A percentile compares a stretch with the other conserved stretches of the same genome.
Evolutionary conservation across 2,329 filamentous ascomycete genomes (phyloP).

Genomic region (Aspergillus sp.): DNA sequence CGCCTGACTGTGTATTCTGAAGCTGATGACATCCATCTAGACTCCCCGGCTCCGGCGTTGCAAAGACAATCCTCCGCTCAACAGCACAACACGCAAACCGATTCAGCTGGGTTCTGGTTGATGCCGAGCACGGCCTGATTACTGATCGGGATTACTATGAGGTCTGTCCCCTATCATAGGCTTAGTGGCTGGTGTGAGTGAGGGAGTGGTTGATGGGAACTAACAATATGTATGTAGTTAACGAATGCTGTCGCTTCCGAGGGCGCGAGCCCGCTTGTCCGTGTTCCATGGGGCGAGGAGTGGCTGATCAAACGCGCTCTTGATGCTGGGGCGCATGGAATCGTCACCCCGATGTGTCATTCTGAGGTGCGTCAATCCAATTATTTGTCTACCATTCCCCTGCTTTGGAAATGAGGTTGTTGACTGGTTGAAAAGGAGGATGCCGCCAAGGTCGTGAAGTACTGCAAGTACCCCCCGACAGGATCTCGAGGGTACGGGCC

Average conservation of each 20-base stretch:
- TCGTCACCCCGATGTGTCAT: slow-evolving; percentile 39
- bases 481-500: slow-evolving; percentile 38
- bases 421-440: slow-evolving; percentile 21
- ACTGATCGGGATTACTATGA: slow-evolving; percentile 40
- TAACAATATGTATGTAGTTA: slow-evolving; percentile 13
- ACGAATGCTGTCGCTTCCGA: slow-evolving; percentile 38
- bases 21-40: slow-evolving; percentile 9
- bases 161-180: slow-evolving; percentile 9
- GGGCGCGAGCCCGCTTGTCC: slow-evolving; percentile 35
- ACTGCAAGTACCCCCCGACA: slow-evolving; percentile 32
- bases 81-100: slow-evolving; percentile 18
- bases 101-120: slow-evolving; percentile 41
- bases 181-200: no score
- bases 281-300: slow-evolving; percentile 35
- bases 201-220: no score
- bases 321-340: slow-evolving; percentile 38
- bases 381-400: no score
- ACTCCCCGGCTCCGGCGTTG: slow-evolving; percentile 30
- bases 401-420: no score
- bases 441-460: slow-evolving; percentile 30
- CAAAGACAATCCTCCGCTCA: slow-evolving; percentile 34
- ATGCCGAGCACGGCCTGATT: slow-evolving; percentile 43
- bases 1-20: no score
- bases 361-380: slow-evolving; percentile 20
- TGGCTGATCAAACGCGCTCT: slow-evolving; percentile 44